Percentiles rank a stretch among this genome's conserved stretches.
Conservation (phyloP, 2,329 filamentous ascomycete species). For the Scedosporium aurantiacum region DNA sequence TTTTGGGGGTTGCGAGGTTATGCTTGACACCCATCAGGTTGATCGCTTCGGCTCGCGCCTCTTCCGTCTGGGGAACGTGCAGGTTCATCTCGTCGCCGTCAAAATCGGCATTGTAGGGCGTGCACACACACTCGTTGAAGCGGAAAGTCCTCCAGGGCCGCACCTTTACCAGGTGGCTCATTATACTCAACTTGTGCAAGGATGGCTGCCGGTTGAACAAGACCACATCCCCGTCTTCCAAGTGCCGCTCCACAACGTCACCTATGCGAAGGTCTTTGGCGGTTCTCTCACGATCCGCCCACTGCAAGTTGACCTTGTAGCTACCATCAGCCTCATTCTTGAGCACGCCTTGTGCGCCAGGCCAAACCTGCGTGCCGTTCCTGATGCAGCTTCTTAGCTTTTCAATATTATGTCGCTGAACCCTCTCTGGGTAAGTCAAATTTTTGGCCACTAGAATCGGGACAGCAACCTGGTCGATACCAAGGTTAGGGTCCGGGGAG, state of each 20-base stretch:
- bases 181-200: constrained; percentile 96
- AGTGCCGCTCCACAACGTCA: constrained; percentile 85
- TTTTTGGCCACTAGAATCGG: constrained; percentile 90
- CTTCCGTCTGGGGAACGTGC: constrained; percentile 94
- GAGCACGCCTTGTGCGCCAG: constrained; percentile 74
- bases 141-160: constrained; percentile 93
- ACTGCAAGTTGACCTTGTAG: constrained; percentile 66
- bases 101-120: constrained; percentile 97
- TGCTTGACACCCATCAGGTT: constrained; percentile 97
- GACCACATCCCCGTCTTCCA: constrained; percentile 91
- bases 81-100: constrained; percentile 99
- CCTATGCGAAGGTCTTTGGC: constrained; percentile 68
- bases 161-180: constrained; percentile 88
- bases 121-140: constrained; percentile 95
- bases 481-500: constrained; percentile 88
- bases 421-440: constrained; percentile 86
- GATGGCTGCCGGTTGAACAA: constrained; percentile 98
- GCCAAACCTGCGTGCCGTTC: constrained; percentile 70
- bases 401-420: constrained; percentile 72
- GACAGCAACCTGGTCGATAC: constrained; percentile 87
- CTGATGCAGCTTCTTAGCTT: constrained; percentile 65
- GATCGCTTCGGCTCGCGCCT: constrained; percentile 88
- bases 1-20: constrained; percentile 91
- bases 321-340: constrained; percentile 55
- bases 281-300: constrained; percentile 58